Percentiles rank a stretch among this genome's conserved stretches.
Conservation (phyloP, 352 stramenopile species). For the Pythium plurisporium region DNA sequence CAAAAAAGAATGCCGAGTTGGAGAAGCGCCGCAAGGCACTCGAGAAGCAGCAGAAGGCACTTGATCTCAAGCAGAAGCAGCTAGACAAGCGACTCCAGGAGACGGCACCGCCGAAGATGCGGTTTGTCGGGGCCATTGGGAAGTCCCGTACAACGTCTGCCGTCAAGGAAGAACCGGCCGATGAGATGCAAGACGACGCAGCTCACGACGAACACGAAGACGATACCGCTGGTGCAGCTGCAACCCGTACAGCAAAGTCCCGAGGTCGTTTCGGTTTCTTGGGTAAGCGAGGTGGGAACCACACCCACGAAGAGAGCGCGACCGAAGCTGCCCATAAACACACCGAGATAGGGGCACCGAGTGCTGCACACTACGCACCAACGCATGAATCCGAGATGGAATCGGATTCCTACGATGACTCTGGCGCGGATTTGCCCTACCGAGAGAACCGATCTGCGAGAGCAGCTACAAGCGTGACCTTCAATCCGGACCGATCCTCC, state of each 20-base stretch:
- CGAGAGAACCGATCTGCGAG: background rate
- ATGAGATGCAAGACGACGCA: background rate
- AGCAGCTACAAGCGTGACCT: no score
- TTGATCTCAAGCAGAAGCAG: conserved; percentile 15
- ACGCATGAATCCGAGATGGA: conserved; percentile 7
- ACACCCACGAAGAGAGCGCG: no score
- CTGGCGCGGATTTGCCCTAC: background rate
- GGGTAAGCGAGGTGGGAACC: background rate
- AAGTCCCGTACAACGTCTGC: background rate
- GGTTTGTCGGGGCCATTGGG: conserved; percentile 11
- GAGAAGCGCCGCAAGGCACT: conserved; percentile 12
- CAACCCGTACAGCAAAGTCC: no score
- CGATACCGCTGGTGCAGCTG: background rate
- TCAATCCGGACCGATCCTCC: conserved; percentile 6
- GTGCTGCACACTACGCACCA: no score
- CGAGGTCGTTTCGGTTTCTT: background rate
- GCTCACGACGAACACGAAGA: background rate
- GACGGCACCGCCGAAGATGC: conserved; percentile 4
- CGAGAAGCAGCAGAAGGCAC: conserved; percentile 14
- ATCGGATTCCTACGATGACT: conserved; percentile 10
- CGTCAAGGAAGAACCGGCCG: background rate
- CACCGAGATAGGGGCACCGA: no score
- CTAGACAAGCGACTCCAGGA: conserved; percentile 20
- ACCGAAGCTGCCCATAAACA: no score
- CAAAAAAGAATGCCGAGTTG: conserved; percentile 9